phyloP scores from a whole-genome alignment of 78 protist species.

The slime mould (Dictyostelium discoideum) region DNA sequence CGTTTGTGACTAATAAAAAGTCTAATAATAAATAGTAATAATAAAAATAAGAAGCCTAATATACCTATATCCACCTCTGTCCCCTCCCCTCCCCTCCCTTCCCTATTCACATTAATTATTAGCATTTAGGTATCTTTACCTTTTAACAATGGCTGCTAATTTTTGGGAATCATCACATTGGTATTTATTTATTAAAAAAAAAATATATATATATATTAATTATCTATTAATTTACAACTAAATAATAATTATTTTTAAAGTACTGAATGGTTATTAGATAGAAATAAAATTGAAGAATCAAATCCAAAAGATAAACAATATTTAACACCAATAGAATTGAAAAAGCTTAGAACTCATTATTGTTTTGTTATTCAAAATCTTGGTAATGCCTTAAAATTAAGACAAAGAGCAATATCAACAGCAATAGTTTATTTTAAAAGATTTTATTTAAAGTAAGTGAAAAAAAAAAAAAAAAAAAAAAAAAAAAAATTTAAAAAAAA shows the following conservation, averaged over 20 bases:
- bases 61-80: no score
- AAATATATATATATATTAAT: no score
- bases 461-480: neutral
- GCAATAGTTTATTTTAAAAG: constrained; percentile 83
- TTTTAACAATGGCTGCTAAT: constrained; percentile 63
- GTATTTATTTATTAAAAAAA: neutral
- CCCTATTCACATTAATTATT: neutral
- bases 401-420: constrained; percentile 81
- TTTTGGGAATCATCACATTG: constrained; percentile 81
- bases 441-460: constrained; percentile 74
- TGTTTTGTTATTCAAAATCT: constrained; percentile 60
- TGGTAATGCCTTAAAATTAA: constrained; percentile 31
- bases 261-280: constrained; percentile 64
- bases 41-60: no score
- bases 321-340: constrained; percentile 34
- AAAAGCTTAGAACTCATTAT: constrained; percentile 49
- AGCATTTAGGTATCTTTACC: neutral
- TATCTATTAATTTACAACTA: no score
- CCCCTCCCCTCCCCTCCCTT: no score
- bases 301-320: constrained; percentile 57
- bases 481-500: neutral
- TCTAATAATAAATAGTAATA: neutral
- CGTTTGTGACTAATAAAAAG: neutral
- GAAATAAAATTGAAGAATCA: constrained; percentile 58
- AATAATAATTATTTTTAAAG: no score